Percentiles rank a stretch among this genome's conserved stretches.
phyloP scores from a whole-genome alignment of 2,329 filamentous ascomycete genomes.

The Keithomyces neogunnii region DNA sequence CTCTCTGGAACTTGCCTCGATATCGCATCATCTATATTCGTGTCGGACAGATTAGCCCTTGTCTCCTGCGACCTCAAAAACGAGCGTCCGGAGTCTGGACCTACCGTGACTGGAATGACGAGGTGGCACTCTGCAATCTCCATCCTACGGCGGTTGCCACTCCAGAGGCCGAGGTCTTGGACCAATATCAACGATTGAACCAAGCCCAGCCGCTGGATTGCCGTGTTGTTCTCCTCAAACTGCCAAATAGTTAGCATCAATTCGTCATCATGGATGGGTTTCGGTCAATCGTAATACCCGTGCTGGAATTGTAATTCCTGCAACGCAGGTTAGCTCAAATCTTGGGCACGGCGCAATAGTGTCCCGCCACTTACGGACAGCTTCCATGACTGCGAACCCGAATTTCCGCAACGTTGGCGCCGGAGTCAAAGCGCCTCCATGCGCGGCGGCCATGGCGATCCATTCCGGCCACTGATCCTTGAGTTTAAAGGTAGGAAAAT shows the following conservation, averaged over 20 bases:
- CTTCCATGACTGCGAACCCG: conserved; percentile 46
- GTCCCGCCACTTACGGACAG: conserved; percentile 30
- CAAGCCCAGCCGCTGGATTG: conserved; percentile 37
- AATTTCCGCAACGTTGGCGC: conserved; percentile 52
- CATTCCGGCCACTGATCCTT: conserved; percentile 50
- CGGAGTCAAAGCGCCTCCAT: conserved; percentile 51
- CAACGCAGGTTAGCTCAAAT: conserved; percentile 1
- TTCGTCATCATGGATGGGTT: neutral
- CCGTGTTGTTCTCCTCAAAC: conserved; percentile 41
- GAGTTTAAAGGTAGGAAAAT: conserved; percentile 50
- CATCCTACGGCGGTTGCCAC: conserved; percentile 46
- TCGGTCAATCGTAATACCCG: conserved; percentile 15
- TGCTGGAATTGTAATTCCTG: conserved; percentile 21
- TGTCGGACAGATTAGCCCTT: conserved; percentile 9
- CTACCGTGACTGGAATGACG: conserved; percentile 35
- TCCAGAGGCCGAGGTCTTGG: conserved; percentile 45
- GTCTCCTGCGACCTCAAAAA: neutral
- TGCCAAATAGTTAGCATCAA: conserved; percentile 10
- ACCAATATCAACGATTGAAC: conserved; percentile 40
- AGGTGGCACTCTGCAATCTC: conserved; percentile 45
- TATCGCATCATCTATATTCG: conserved; percentile 41
- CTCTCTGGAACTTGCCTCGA: conserved; percentile 49
- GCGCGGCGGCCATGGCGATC: conserved; percentile 49
- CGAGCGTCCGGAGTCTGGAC: conserved; percentile 6
- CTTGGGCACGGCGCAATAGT: neutral